A percentile compares a stretch with the other conserved stretches of the same genome.
Evolutionary conservation across 805 yeast species (phyloP).

Genomic region (Zygosaccharomyces lentus): DNA sequence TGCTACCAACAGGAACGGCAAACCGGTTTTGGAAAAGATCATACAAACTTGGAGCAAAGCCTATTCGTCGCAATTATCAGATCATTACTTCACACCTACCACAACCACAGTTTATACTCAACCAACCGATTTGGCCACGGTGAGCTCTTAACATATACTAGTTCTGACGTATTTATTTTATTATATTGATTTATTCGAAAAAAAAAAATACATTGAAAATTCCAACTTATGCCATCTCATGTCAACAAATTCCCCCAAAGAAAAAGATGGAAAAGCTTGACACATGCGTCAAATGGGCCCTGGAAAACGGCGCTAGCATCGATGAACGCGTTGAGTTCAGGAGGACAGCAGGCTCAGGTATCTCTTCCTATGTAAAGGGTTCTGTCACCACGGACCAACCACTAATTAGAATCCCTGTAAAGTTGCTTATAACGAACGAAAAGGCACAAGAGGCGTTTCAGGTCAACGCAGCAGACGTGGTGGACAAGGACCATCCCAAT

Average conservation of each 20-base stretch:
- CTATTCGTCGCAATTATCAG: slow-evolving; percentile 27
- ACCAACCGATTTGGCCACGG: slow-evolving; percentile 1
- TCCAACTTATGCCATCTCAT: slow-evolving; percentile 1
- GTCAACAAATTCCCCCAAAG: background rate
- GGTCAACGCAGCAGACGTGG: background rate
- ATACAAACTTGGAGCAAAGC: slow-evolving; percentile 35
- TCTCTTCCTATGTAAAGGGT: slow-evolving; percentile 30
- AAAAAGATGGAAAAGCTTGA: slow-evolving; percentile 11
- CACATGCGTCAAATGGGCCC: slow-evolving; percentile 38
- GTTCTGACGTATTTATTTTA: background rate
- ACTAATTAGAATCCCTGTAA: slow-evolving; percentile 40
- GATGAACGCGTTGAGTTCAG: slow-evolving; percentile 36
- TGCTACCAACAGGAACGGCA: slow-evolving; percentile 36
- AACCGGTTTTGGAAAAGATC: slow-evolving; percentile 33
- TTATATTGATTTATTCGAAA: background rate
- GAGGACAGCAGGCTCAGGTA: slow-evolving; percentile 32
- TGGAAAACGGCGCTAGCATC: slow-evolving; percentile 37
- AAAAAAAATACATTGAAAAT: background rate
- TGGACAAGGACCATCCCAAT: slow-evolving; percentile 26
- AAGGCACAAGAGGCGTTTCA: slow-evolving; percentile 27
- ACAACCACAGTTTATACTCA: slow-evolving; percentile 29
- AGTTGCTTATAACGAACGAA: slow-evolving; percentile 37
- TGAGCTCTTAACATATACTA: background rate
- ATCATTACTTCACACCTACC: slow-evolving; percentile 32
- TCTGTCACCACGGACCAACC: slow-evolving; percentile 13